Conservation (phyloP, 129 eudicot genomes). For the Escallonia herrerae region DNA sequence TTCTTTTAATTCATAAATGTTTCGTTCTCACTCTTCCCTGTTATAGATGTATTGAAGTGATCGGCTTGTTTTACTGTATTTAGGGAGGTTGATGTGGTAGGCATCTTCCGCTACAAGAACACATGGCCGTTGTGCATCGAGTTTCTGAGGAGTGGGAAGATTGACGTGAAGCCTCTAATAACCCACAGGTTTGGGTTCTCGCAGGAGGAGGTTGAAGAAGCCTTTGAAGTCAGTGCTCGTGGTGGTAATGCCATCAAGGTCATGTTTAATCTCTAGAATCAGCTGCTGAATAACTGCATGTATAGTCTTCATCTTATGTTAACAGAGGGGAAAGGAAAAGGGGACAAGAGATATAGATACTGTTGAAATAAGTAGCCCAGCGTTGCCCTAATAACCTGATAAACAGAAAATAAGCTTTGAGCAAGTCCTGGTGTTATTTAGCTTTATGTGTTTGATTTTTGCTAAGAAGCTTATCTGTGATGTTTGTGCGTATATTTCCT, state of each 20-base stretch:
- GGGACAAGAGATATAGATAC: no score
- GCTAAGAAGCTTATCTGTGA: no score
- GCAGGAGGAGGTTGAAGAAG: constrained; percentile 65
- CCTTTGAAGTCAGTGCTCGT: constrained; percentile 58
- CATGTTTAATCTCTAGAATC: constrained; percentile 49
- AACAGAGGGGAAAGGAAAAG: no score
- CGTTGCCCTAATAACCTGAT: no score
- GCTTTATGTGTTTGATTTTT: no score
- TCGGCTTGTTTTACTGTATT: background rate
- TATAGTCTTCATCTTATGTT: no score
- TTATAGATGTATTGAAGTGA: background rate
- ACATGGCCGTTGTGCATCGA: constrained; percentile 73
- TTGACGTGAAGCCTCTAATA: constrained; percentile 73
- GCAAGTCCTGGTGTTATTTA: no score
- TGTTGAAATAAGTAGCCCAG: no score
- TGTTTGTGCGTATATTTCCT: no score
- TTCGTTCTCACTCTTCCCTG: background rate
- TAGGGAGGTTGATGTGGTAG: constrained; percentile 76
- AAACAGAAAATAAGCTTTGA: no score
- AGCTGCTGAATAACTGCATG: no score
- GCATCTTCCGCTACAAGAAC: constrained; percentile 68
- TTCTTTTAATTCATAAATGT: background rate
- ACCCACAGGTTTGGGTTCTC: constrained; percentile 69
- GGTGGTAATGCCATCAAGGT: constrained; percentile 77
- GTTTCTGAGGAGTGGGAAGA: constrained; percentile 58